Base-by-base conservation (phyloP, 306 rosid genomes). In the Clitoria ternatea region DNA sequence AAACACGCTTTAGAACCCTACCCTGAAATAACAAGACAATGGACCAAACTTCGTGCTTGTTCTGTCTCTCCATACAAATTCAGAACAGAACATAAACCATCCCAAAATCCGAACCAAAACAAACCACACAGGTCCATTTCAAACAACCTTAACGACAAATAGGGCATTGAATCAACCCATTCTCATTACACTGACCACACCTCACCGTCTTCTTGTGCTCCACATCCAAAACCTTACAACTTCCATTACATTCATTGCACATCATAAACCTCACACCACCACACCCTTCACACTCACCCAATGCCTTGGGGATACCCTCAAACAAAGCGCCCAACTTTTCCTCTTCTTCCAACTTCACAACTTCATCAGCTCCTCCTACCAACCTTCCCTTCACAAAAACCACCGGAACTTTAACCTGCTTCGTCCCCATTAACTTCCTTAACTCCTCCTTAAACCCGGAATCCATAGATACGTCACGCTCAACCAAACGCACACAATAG, bases 401-500 rank as follows among this genome's bases (percentile, higher is more conserved):
- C 17, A 85, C 74, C 0, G 97, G 96, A 52, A 95, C 97, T 32
- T 77, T 92, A 26, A 95, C 87, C 17, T 82, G 87, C 12, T 85
- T 86, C 0, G 82, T 82, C 4, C 66, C 90, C 86, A 83, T 83
- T n/a, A 95, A 73, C 73, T 79, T 74, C 72, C 92, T 64, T 44
- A 95, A 64, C 66, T 95, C 96, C 77, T 91, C 99, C 72, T 80
- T 89, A n/a, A 87, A 82, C 29, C 97, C 99, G 0, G 91, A 86
- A 83, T 95, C 96, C 99, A 95, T 95, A 0, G 99, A 95, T 40
- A 91, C 80, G 11, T 95, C 99, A 10, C 97, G 83, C 87, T 95
- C 99, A 0, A 79, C 15, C 66, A 82, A 47, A 0, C 71, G 86
- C 45, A 95, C 79, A 1, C 78, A 71, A n/a, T 89, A 73, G 0